These are phyloP conservation scores for Solanum corneliomulleri DNA, from an alignment of 257 asterid genomes.

Conservation along the genomic window DNA sequence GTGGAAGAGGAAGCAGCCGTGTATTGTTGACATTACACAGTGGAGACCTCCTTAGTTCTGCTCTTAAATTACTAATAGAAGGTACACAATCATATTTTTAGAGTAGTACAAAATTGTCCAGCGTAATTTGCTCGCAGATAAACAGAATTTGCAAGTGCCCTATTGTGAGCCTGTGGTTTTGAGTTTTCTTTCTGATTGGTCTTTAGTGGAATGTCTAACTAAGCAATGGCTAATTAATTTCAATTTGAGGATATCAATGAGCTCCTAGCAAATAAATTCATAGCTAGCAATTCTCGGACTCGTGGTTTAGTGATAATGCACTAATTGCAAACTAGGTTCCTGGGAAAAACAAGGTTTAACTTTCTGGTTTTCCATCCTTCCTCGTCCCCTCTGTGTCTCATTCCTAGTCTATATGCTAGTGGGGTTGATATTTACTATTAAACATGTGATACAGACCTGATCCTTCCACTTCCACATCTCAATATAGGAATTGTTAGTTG, in stretches of 20 bases:
- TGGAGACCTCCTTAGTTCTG: conserved; percentile 28
- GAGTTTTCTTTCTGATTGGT: background rate
- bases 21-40: conserved; percentile 31
- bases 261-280: background rate
- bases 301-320: background rate
- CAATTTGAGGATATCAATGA: background rate
- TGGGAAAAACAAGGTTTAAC: background rate
- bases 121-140: background rate
- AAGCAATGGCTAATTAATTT: background rate
- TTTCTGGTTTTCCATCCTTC: background rate
- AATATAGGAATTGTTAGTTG: background rate
- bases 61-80: conserved; percentile 45
- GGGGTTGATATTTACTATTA: background rate
- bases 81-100: conserved; percentile 20
- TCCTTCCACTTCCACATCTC: background rate
- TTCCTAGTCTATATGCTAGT: background rate
- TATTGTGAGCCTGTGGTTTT: background rate
- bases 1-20: conserved; percentile 21
- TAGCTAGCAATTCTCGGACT: background rate
- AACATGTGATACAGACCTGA: background rate
- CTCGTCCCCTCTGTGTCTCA: background rate
- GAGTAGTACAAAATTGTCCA: background rate
- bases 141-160: background rate
- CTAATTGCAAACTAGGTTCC: background rate
- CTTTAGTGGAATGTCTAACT: background rate